Evolutionary conservation across 2,329 filamentous ascomycete genomes (phyloP).

Genomic region (Byssothecium circinans): DNA sequence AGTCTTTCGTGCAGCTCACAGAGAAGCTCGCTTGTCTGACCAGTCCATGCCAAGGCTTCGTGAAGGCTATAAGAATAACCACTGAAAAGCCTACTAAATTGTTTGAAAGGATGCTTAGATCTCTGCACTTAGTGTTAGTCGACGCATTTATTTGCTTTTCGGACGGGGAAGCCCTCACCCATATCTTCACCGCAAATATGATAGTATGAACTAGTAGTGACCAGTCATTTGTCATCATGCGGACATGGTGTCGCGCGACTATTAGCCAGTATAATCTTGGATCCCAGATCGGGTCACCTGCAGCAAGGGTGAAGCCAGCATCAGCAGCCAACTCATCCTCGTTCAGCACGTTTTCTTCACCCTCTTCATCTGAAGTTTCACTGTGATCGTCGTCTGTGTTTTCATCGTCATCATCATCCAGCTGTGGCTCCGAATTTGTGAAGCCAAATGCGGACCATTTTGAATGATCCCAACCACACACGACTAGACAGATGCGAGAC

Average conservation of each 20-base stretch:
- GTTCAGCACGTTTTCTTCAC: background rate
- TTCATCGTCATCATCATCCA: constrained; percentile 1
- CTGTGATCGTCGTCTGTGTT: constrained; percentile 2
- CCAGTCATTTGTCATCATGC: constrained; percentile 3
- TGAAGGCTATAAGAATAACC: background rate
- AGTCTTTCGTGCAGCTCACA: constrained; percentile 1
- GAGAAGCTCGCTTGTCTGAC: constrained; percentile 2
- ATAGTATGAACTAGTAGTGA: constrained; percentile 2
- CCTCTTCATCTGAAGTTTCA: constrained; percentile 2
- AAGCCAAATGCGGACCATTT: constrained; percentile 9
- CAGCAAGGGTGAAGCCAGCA: background rate
- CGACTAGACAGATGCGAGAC: constrained; percentile 2
- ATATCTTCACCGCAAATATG: no score
- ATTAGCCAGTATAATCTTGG: constrained; percentile 6
- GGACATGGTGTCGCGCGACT: background rate
- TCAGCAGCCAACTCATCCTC: constrained; percentile 6
- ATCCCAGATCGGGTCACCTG: constrained; percentile 5
- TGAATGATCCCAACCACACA: constrained; percentile 7
- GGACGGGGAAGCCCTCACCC: no score
- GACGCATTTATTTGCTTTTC: no score
- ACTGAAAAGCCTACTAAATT: background rate
- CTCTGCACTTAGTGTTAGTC: background rate
- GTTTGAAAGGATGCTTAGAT: background rate
- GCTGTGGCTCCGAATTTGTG: constrained; percentile 1
- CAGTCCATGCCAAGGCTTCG: constrained; percentile 6